phyloP scores from a whole-genome alignment of 2,329 filamentous ascomycete species.

The Cladorrhinum sp. region DNA sequence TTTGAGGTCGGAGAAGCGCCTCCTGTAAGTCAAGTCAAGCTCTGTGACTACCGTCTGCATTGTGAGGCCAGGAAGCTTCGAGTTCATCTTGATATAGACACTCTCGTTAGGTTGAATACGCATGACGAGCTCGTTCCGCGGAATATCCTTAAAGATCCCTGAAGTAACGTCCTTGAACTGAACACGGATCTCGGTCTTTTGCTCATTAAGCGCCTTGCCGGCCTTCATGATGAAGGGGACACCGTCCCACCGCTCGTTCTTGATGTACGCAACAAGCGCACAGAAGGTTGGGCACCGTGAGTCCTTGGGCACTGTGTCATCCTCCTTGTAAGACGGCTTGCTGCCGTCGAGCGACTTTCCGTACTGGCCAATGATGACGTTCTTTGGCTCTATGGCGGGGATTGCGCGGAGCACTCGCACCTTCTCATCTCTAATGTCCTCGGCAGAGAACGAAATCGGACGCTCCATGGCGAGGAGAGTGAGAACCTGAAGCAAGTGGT shows the following conservation, averaged over 20 bases:
- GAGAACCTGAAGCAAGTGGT: conserved; percentile 94
- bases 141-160: conserved; percentile 99
- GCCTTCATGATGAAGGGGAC: conserved; percentile 99
- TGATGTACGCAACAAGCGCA: conserved; percentile 95
- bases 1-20: conserved; percentile 98
- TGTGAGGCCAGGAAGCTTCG: conserved; percentile 93
- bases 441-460: conserved; percentile 94
- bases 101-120: conserved; percentile 99
- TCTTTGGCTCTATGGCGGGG: conserved; percentile 94
- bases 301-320: conserved; percentile 95
- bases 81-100: conserved; percentile 99
- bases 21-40: conserved; percentile 94
- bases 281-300: conserved; percentile 98
- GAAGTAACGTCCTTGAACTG: conserved; percentile 99
- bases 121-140: conserved; percentile 97
- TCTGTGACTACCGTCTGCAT: conserved; percentile 99
- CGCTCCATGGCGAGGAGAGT: conserved; percentile 97
- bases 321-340: conserved; percentile 98
- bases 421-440: conserved; percentile 98
- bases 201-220: conserved; percentile 97
- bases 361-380: conserved; percentile 99
- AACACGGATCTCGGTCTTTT: conserved; percentile 98
- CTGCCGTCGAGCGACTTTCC: conserved; percentile 92
- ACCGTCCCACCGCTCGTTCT: conserved; percentile 99
- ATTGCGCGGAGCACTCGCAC: conserved; percentile 93